Evolutionary conservation across 139 green algal genomes (phyloP).

Genomic region (Chlorella sp.): DNA sequence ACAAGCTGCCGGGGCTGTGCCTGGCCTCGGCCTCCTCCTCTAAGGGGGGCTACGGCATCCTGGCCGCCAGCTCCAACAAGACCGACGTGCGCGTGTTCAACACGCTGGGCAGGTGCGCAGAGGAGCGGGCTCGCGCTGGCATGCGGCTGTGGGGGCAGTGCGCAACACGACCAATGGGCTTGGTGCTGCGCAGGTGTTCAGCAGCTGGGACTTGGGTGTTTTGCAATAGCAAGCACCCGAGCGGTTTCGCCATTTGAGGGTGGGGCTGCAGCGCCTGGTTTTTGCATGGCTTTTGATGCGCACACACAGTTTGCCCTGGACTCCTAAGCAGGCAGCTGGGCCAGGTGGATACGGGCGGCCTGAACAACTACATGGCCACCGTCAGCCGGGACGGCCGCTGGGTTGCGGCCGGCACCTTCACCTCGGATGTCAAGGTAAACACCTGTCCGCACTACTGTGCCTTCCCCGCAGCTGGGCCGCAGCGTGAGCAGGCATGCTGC

Average conservation of each 20-base stretch:
- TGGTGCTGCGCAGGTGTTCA: neutral
- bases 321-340: slow-evolving; percentile 15
- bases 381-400: slow-evolving; percentile 50
- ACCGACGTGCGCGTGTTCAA: slow-evolving; percentile 30
- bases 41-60: slow-evolving; percentile 1
- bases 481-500: neutral
- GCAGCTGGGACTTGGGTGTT: too few relatives aligned
- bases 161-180: neutral
- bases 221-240: too few relatives aligned
- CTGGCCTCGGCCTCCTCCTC: neutral
- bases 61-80: slow-evolving; percentile 17
- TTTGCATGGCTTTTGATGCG: too few relatives aligned
- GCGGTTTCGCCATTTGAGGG: too few relatives aligned
- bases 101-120: neutral
- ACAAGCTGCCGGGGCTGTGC: slow-evolving; percentile 13
- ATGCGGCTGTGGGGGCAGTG: neutral
- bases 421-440: slow-evolving; percentile 53
- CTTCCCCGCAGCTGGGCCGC: neutral
- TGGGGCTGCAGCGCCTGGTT: too few relatives aligned
- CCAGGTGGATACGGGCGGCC: slow-evolving; percentile 37
- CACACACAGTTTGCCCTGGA: too few relatives aligned
- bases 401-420: slow-evolving; percentile 57
- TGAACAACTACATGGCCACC: slow-evolving; percentile 48
- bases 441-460: neutral
- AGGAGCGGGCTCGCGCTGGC: neutral